Evolutionary conservation across 2,329 filamentous ascomycete genomes (phyloP).

Genomic region (Onygena corvina): DNA sequence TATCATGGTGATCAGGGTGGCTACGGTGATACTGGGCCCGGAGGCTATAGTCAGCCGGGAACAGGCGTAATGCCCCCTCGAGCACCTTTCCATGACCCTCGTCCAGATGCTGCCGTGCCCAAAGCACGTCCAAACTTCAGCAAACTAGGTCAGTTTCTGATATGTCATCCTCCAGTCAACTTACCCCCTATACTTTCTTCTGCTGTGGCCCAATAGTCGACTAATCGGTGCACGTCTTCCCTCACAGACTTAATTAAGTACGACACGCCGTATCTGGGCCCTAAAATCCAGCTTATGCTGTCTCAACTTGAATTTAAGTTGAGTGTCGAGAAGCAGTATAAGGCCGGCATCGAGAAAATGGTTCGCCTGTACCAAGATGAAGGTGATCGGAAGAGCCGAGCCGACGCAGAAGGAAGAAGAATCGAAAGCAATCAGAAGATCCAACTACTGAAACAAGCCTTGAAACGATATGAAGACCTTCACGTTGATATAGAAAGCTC

Average conservation of each 20-base stretch:
- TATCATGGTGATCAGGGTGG: slow-evolving; percentile 48
- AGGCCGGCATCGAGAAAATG: slow-evolving; percentile 99
- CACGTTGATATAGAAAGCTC: slow-evolving; percentile 80
- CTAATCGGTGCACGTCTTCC: slow-evolving; percentile 18
- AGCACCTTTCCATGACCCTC: slow-evolving; percentile 64
- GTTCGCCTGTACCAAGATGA: slow-evolving; percentile 95
- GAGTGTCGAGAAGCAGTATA: slow-evolving; percentile 96
- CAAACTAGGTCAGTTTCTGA: slow-evolving; percentile 63
- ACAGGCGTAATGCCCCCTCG: slow-evolving; percentile 67
- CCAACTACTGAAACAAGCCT: slow-evolving; percentile 80
- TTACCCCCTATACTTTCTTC: not conserved
- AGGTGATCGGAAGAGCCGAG: slow-evolving; percentile 87
- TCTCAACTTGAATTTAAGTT: slow-evolving; percentile 98
- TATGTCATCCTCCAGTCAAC: not conserved
- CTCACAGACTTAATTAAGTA: slow-evolving; percentile 91
- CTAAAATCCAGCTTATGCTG: slow-evolving; percentile 97
- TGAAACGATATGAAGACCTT: slow-evolving; percentile 93
- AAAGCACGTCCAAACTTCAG: slow-evolving; percentile 82
- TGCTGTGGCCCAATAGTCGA: slow-evolving; percentile 1
- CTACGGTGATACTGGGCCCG: slow-evolving; percentile 47
- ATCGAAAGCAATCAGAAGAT: slow-evolving; percentile 98
- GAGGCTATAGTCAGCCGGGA: slow-evolving; percentile 48
- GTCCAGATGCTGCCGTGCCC: slow-evolving; percentile 54
- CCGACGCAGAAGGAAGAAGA: slow-evolving; percentile 76
- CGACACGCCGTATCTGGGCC: slow-evolving; percentile 87